Evolutionary conservation across 257 asterid genomes (phyloP).

Genomic region (Voacanga thouarsii): DNA sequence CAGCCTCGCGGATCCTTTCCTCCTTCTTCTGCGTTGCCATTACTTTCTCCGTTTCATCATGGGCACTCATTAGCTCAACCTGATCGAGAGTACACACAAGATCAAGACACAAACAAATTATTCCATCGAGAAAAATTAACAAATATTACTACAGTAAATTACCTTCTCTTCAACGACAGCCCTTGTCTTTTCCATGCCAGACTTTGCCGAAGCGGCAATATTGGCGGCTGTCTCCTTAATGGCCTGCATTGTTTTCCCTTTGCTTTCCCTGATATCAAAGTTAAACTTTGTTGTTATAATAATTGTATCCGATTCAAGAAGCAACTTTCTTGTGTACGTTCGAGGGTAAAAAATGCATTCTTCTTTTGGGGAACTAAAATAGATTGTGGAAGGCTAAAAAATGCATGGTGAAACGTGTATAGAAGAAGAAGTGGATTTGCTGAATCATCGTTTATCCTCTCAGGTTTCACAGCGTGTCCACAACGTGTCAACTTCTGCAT

Average conservation of each 20-base stretch:
- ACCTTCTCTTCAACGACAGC: constrained; percentile 69
- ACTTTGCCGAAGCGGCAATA: constrained; percentile 60
- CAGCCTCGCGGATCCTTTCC: constrained; percentile 47
- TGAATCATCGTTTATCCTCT: not conserved
- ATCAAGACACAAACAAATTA: too few species aligned
- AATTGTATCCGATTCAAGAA: too few species aligned
- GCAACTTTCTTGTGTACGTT: not conserved
- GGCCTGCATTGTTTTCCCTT: constrained; percentile 40
- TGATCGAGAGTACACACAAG: constrained; percentile 4
- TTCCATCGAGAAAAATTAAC: not conserved
- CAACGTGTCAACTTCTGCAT: not conserved
- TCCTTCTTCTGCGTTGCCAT: constrained; percentile 54
- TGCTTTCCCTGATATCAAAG: not conserved
- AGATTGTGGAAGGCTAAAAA: not conserved
- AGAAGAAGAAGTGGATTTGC: not conserved
- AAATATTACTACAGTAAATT: not conserved
- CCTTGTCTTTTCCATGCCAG: constrained; percentile 71
- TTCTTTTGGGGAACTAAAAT: not conserved
- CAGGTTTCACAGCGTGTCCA: not conserved
- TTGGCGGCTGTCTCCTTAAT: constrained; percentile 59
- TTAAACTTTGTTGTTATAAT: too few species aligned
- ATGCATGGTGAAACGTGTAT: not conserved
- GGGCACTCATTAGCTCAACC: constrained; percentile 50
- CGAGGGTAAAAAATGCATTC: not conserved
- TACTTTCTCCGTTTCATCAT: constrained; percentile 42